phyloP scores from a whole-genome alignment of 768 basidiomycete genomes.

The Cantharellus anzutake region DNA sequence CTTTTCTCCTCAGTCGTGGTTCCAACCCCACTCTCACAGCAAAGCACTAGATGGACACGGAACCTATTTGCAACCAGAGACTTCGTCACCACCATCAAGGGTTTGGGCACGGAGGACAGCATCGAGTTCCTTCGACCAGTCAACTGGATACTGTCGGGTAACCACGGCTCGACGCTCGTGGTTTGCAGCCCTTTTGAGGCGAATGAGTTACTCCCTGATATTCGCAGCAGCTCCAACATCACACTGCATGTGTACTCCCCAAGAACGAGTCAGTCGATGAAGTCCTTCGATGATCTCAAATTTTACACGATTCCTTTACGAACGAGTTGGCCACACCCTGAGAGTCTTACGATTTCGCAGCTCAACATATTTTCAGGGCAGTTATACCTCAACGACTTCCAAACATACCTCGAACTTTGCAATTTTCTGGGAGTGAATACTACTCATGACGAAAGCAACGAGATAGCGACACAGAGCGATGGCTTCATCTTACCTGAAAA shows the following conservation, averaged over 20 bases:
- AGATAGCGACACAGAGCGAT: not conserved
- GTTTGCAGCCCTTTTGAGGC: constrained; percentile 2
- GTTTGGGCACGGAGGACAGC: not conserved
- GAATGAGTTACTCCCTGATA: constrained; percentile 2
- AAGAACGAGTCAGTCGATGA: not conserved
- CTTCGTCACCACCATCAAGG: not conserved
- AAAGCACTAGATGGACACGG: not conserved
- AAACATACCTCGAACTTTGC: not conserved
- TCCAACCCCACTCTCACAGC: not conserved
- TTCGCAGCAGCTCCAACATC: not conserved
- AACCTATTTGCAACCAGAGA: not conserved
- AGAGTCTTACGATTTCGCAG: not conserved
- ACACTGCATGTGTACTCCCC: constrained; percentile 2
- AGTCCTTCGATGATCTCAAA: constrained; percentile 1
- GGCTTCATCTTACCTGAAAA: not conserved
- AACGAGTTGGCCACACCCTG: not conserved
- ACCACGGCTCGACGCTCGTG: not conserved
- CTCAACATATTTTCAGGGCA: constrained; percentile 2
- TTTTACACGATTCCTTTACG: constrained; percentile 1
- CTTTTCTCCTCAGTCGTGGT: not conserved
- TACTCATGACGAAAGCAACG: not conserved
- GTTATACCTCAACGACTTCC: not conserved
- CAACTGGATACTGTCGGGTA: constrained; percentile 2
- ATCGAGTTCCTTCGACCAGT: constrained; percentile 1
- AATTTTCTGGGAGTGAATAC: not conserved